These are phyloP conservation scores for Dendrobium officinale DNA, from an alignment of 106 monocot genomes.

Conservation along the genomic window DNA sequence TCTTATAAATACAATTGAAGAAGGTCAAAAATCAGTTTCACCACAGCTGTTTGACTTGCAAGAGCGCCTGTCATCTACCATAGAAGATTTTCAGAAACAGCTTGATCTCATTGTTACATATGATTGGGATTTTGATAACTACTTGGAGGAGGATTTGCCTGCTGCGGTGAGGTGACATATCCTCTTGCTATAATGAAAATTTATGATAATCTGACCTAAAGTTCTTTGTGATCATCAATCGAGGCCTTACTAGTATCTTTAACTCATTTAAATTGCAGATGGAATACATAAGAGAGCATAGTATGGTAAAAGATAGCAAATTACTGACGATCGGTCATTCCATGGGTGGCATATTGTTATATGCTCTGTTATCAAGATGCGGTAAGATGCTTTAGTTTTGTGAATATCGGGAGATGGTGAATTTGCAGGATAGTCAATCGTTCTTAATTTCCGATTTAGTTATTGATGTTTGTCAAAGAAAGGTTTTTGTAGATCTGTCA, in stretches of 20 bases:
- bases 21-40: constrained; percentile 79
- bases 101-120: constrained; percentile 74
- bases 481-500: background rate
- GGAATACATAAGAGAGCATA: constrained; percentile 71
- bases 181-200: constrained; percentile 16
- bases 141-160: constrained; percentile 94
- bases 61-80: constrained; percentile 59
- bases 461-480: background rate
- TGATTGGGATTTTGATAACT: constrained; percentile 98
- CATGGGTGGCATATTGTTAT: constrained; percentile 92
- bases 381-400: constrained; percentile 32
- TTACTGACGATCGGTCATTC: constrained; percentile 93
- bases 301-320: constrained; percentile 63
- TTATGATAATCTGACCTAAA: background rate
- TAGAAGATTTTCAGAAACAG: constrained; percentile 92
- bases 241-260: background rate
- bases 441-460: background rate
- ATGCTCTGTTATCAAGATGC: constrained; percentile 78
- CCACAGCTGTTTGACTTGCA: constrained; percentile 85
- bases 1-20: constrained; percentile 67
- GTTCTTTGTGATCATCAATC: background rate
- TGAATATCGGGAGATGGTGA: background rate
- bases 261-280: constrained; percentile 40
- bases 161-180: constrained; percentile 72
- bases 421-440: background rate